Base-by-base conservation (phyloP, 2,329 filamentous ascomycete genomes). In the Calonectria pauciramosa region DNA sequence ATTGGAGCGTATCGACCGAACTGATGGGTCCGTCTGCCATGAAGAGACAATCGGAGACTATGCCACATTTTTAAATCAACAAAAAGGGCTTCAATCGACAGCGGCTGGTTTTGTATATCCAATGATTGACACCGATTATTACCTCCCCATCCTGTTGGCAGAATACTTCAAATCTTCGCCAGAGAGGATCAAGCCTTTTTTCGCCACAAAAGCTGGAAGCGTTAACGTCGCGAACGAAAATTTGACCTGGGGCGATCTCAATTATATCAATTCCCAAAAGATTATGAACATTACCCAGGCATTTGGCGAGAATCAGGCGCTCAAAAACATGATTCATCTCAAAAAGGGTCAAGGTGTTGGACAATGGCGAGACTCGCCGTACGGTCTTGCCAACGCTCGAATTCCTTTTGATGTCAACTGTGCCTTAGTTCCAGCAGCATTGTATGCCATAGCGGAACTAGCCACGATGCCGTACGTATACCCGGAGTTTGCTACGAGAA, bases 351-450 rank as follows among this genome's bases (percentile, higher is more conserved):
- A 92, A 74, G 76, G 87, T 0, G 90, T 93, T 0, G 92, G 92
- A 0, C 84, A 94, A 80, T 94, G 92, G 92, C 87, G 92, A 63
- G 92, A 94, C 75, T 91, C 89, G 20, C 87, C 84, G 1, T 89
- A 89, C 65, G 91, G 92, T 18, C 81, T 93, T 18, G 92, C 90
- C 1, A 91, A 91, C 41, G 92, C 91, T 2, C 87, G 89, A 0
- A 90, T 93, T n/a, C 91, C 92, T 0, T 93, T 91, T 79, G 89
- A 93, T 75, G 91, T 93, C 30, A 94, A 93, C 78, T 90, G 90
- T 0, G 92, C 90, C 0, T 85, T 94, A 0, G 90, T 90, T 0
- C 92, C 92, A 0, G 91, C 92, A 2, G 91, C 90, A 2, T 86
- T 94, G 0, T 87, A 89, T 14, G 88, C 91, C 2, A 92, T 94